Conservation (phyloP, 2,329 filamentous ascomycete species). For the Aspergillus vadensis region DNA sequence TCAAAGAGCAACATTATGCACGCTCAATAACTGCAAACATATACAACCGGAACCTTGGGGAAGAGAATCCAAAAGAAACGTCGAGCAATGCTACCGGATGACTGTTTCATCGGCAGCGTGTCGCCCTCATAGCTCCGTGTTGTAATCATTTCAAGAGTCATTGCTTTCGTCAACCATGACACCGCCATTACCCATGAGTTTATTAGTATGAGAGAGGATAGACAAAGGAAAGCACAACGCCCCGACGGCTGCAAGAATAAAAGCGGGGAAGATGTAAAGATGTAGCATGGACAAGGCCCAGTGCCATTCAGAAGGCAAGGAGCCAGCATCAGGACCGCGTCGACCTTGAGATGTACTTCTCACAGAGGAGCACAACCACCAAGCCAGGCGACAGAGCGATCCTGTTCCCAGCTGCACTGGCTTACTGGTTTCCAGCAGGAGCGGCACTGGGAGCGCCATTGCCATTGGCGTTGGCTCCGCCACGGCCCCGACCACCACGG, state of each 20-base stretch:
- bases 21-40: conserved; percentile 41
- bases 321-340: not conserved
- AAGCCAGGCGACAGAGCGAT: conserved; percentile 6
- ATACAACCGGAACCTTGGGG: conserved; percentile 33
- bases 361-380: not conserved
- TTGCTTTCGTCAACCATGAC: conserved; percentile 42
- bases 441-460: conserved; percentile 18
- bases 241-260: conserved; percentile 1
- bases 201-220: conserved; percentile 23
- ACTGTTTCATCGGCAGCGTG: not conserved
- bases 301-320: conserved; percentile 7
- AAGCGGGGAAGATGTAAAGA: conserved; percentile 10
- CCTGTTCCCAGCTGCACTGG: not conserved
- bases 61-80: conserved; percentile 19
- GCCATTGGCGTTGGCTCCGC: conserved; percentile 29
- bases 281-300: conserved; percentile 9
- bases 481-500: conserved; percentile 32
- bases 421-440: conserved; percentile 20
- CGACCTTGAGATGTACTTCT: not conserved
- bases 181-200: conserved; percentile 31
- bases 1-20: conserved; percentile 33
- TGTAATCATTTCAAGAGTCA: conserved; percentile 29
- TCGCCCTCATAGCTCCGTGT: conserved; percentile 16
- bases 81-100: conserved; percentile 7
- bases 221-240: conserved; percentile 13